Percentiles rank a stretch among this genome's conserved stretches.
phyloP scores from a whole-genome alignment of 139 green algal genomes.

The Chlorella sp. region DNA sequence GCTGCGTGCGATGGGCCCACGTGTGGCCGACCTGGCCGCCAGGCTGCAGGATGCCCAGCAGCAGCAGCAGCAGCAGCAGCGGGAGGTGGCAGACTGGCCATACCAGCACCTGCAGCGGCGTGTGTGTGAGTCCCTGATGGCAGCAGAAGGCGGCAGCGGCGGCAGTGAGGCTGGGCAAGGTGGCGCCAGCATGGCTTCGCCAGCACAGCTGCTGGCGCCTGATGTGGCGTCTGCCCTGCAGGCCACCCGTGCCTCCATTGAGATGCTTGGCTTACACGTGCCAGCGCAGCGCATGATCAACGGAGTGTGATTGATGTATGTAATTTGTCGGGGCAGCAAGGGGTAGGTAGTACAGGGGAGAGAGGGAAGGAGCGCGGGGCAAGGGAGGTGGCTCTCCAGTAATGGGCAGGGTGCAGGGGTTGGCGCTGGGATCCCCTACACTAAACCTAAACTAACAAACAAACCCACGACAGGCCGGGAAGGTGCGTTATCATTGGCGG shows the following conservation, averaged over 20 bases:
- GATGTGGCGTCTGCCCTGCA: neutral
- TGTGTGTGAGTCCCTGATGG: neutral
- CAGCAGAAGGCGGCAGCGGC: neutral
- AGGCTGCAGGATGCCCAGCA: constrained; percentile 1
- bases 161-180: neutral
- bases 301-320: neutral
- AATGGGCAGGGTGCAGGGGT: neutral
- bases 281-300: neutral
- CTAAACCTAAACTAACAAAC: too few relatives aligned
- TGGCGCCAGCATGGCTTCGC: too few relatives aligned
- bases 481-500: too few relatives aligned
- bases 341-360: neutral
- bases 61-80: constrained; percentile 13
- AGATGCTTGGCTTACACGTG: constrained; percentile 13
- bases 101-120: constrained; percentile 31
- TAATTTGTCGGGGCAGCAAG: neutral
- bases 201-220: neutral
- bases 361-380: neutral
- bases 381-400: neutral
- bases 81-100: neutral
- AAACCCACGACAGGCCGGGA: too few relatives aligned
- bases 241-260: neutral
- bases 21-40: neutral
- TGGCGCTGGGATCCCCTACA: too few relatives aligned
- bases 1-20: constrained; percentile 9